phyloP scores from a whole-genome alignment of 2,329 filamentous ascomycete species.

The Magnaporthiopsis incrustans region DNA sequence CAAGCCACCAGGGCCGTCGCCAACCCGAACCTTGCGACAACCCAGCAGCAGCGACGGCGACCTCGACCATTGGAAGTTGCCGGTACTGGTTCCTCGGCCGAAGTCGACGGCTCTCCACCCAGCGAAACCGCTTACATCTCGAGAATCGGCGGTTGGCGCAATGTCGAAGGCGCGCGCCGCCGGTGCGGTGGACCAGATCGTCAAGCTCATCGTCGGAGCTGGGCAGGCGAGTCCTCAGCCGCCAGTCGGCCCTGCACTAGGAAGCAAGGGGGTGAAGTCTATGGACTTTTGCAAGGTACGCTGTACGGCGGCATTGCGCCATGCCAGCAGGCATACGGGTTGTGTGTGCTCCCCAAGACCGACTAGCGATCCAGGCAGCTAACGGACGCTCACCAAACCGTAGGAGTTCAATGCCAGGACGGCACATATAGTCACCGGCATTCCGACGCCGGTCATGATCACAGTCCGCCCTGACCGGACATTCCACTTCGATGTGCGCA shows the following conservation, averaged over 20 bases:
- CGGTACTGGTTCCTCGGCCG: neutral
- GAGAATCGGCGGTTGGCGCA: neutral
- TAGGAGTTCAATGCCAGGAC: slow-evolving; percentile 98
- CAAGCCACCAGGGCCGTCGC: neutral
- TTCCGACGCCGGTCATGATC: slow-evolving; percentile 83
- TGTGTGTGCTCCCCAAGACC: neutral
- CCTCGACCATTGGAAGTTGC: neutral
- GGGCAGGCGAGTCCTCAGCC: slow-evolving; percentile 92
- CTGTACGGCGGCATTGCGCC: neutral
- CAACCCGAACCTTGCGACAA: neutral
- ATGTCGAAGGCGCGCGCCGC: slow-evolving; percentile 46
- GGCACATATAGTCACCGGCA: slow-evolving; percentile 71
- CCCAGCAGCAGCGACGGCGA: neutral
- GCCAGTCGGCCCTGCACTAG: slow-evolving; percentile 90
- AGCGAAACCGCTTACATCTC: neutral
- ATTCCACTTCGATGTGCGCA: slow-evolving; percentile 89
- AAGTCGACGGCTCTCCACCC: too few relatives aligned
- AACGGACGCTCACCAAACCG: neutral
- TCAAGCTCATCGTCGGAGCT: slow-evolving; percentile 96
- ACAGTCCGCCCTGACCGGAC: slow-evolving; percentile 88
- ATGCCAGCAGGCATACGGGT: slow-evolving; percentile 8
- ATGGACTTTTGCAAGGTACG: slow-evolving; percentile 98
- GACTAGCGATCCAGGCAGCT: neutral
- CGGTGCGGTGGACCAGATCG: slow-evolving; percentile 58
- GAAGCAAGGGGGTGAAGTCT: slow-evolving; percentile 95